phyloP scores from a whole-genome alignment of 1,284 basidiomycete species.

The Phenoliferia sp. region DNA sequence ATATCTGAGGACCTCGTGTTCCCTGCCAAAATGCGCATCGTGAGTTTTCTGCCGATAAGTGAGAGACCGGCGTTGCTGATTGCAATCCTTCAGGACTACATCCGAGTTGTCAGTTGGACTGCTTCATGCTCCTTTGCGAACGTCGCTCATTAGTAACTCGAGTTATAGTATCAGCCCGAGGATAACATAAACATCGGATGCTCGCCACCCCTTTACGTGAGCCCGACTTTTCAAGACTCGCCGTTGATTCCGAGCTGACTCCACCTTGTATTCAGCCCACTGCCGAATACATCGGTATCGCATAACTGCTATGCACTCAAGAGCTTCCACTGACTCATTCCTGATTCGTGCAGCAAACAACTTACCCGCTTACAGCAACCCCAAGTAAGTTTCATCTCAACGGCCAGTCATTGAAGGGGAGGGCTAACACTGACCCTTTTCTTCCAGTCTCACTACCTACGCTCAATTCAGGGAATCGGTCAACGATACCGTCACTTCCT shows the following conservation, averaged over 20 bases:
- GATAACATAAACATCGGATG: background rate
- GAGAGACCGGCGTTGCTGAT: constrained; percentile 38
- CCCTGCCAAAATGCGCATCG: constrained; percentile 34
- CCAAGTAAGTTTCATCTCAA: background rate
- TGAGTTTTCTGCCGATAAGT: constrained; percentile 33
- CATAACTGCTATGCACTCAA: background rate
- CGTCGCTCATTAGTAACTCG: background rate
- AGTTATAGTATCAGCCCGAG: background rate
- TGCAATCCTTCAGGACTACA: constrained; percentile 23
- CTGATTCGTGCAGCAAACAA: background rate
- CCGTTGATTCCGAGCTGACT: background rate
- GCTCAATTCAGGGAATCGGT: background rate
- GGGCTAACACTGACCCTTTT: background rate
- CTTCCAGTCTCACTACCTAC: background rate
- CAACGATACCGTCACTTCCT: background rate
- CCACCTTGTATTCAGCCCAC: background rate
- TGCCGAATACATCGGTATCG: background rate
- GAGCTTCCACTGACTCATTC: too few relatives aligned
- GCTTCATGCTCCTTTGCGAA: too few relatives aligned
- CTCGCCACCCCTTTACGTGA: background rate
- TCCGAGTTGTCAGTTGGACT: background rate
- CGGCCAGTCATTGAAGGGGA: background rate
- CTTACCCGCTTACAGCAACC: background rate
- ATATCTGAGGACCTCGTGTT: constrained; percentile 39
- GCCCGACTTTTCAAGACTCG: background rate